Evolutionary conservation across 257 asterid species (phyloP).

Genomic region (Solanum piurae): DNA sequence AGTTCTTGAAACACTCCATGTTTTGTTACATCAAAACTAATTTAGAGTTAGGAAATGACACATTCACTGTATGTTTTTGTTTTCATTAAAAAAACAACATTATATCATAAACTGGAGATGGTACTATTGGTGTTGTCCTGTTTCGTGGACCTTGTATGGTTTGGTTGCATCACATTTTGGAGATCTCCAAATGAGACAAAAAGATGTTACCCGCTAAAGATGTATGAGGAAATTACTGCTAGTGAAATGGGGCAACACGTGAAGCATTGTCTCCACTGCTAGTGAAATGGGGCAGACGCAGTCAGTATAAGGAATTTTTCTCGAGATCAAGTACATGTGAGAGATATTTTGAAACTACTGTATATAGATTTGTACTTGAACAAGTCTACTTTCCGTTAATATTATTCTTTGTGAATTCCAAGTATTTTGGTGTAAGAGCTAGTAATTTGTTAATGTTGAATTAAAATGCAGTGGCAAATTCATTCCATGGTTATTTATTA

Average conservation of each 20-base stretch:
- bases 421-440: neutral
- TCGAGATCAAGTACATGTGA: neutral
- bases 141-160: conserved; percentile 56
- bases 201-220: neutral
- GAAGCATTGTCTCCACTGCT: neutral
- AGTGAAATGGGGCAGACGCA: neutral
- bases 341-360: neutral
- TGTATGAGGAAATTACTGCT: neutral
- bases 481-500: neutral
- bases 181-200: conserved; percentile 36
- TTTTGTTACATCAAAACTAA: neutral
- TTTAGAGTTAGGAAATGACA: neutral
- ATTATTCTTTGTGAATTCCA: neutral
- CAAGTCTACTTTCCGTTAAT: neutral
- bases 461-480: neutral
- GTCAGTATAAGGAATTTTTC: neutral
- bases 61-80: neutral
- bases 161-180: conserved; percentile 49
- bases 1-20: too few species aligned
- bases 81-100: conserved; percentile 12
- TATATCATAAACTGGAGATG: conserved; percentile 75
- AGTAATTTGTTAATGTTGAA: neutral
- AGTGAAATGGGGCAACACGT: neutral
- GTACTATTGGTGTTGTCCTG: conserved; percentile 61
- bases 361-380: neutral